These are phyloP conservation scores for Verticillium alfalfae DNA, from an alignment of 2,329 filamentous ascomycete genomes.

Conservation along the genomic window DNA sequence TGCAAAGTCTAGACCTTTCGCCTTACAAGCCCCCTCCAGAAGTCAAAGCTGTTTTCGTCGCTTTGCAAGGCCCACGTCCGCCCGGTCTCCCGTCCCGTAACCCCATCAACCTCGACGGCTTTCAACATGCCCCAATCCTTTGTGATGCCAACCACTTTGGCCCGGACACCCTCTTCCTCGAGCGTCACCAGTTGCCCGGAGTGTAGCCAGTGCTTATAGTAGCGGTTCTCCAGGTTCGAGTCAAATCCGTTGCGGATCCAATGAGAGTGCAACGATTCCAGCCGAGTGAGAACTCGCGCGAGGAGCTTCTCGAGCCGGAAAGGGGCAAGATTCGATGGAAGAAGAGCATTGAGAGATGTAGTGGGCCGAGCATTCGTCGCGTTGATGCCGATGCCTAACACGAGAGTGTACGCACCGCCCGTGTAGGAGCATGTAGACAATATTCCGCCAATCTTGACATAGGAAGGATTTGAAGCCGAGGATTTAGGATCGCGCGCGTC, in stretches of 20 bases:
- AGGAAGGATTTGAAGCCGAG: conserved; percentile 39
- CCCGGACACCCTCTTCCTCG: conserved; percentile 67
- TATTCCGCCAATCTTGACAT: conserved; percentile 91
- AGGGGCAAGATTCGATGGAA: conserved; percentile 43
- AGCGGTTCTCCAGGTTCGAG: conserved; percentile 63
- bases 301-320: conserved; percentile 76
- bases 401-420: conserved; percentile 71
- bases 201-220: conserved; percentile 85
- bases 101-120: conserved; percentile 75
- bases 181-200: conserved; percentile 66
- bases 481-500: conserved; percentile 62
- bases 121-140: conserved; percentile 83
- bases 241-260: conserved; percentile 77
- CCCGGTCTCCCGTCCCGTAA: conserved; percentile 68
- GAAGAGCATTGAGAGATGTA: conserved; percentile 74
- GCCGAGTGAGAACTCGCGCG: conserved; percentile 69
- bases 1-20: conserved; percentile 57
- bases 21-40: conserved; percentile 82
- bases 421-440: conserved; percentile 84
- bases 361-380: conserved; percentile 79
- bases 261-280: conserved; percentile 70
- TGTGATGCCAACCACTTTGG: conserved; percentile 80
- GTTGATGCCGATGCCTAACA: conserved; percentile 85
- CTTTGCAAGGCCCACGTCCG: conserved; percentile 82
- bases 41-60: conserved; percentile 98